Evolutionary conservation across 352 stramenopile genomes (phyloP).

Genomic region (Globisporangium lucens): DNA sequence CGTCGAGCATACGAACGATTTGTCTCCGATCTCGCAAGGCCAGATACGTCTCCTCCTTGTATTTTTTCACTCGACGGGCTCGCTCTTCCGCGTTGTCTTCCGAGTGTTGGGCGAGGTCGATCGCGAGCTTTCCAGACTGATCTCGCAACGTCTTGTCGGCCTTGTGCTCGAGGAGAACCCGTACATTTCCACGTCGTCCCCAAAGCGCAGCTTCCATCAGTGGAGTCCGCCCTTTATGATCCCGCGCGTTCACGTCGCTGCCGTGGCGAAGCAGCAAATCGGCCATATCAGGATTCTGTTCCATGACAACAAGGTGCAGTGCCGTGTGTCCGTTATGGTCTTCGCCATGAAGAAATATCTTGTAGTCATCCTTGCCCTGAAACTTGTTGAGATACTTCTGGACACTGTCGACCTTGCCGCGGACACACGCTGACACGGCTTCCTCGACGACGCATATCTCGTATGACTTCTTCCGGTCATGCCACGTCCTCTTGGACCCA

Average conservation of each 20-base stretch:
- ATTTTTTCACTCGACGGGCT: background rate
- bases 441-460: background rate
- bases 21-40: background rate
- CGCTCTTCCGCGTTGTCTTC: background rate
- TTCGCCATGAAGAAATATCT: slow-evolving; percentile 3
- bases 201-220: slow-evolving; percentile 5
- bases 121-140: background rate
- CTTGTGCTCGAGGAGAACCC: background rate
- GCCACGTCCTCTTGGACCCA: too few species aligned
- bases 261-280: background rate
- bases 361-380: background rate
- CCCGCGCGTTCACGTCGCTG: slow-evolving; percentile 1
- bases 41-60: background rate
- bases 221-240: background rate
- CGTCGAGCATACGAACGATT: background rate
- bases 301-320: background rate
- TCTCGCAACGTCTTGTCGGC: slow-evolving; percentile 2
- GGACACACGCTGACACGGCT: background rate
- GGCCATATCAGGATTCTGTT: background rate
- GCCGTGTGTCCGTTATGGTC: background rate
- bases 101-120: slow-evolving; percentile 1
- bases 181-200: background rate
- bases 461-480: too few species aligned
- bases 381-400: slow-evolving; percentile 1
- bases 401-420: background rate